Evolutionary conservation across 148 eudicot species (phyloP).

Genomic region (Rhododendron griersonianum): DNA sequence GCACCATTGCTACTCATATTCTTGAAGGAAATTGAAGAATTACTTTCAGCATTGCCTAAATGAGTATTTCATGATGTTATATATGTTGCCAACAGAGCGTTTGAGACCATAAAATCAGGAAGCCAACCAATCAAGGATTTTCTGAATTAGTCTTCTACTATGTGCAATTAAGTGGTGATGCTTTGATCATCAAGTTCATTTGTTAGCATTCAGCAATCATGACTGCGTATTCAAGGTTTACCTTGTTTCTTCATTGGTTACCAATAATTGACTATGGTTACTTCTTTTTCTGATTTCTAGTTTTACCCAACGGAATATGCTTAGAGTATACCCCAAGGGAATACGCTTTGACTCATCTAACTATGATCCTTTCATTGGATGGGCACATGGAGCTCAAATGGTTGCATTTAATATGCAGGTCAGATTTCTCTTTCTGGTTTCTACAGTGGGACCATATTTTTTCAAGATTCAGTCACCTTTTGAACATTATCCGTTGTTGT

Average conservation of each 20-base stretch:
- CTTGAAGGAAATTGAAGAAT: neutral
- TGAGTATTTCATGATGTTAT: neutral
- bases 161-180: neutral
- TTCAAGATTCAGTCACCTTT: neutral
- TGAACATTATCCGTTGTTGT: neutral
- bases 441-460: neutral
- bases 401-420: conserved; percentile 84
- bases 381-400: conserved; percentile 87
- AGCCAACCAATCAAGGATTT: neutral
- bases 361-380: conserved; percentile 51
- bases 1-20: neutral
- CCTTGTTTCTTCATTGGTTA: neutral
- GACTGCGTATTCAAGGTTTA: neutral
- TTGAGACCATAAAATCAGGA: neutral
- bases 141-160: neutral
- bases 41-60: neutral
- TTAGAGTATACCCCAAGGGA: conserved; percentile 66
- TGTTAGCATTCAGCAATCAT: neutral
- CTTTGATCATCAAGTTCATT: neutral
- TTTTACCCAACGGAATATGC: conserved; percentile 63
- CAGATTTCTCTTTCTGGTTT: neutral
- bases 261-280: neutral
- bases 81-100: neutral
- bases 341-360: conserved; percentile 58
- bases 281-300: conserved; percentile 23